Conservation (phyloP, 1,284 basidiomycete genomes). For the Ganoderma sinense region DNA sequence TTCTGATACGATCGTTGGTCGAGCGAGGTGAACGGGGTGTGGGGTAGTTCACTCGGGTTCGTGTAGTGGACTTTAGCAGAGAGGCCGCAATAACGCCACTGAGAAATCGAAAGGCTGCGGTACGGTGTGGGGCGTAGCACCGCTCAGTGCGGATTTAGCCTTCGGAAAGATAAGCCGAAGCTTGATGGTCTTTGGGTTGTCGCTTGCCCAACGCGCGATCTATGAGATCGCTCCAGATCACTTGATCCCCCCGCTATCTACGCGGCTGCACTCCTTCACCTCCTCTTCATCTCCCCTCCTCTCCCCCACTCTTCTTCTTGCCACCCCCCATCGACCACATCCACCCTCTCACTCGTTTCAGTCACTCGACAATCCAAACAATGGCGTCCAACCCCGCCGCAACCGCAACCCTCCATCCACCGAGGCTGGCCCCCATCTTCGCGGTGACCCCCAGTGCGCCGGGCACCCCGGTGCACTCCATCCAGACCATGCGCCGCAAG, state of each 20-base stretch:
- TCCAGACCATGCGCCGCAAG: conserved; percentile 91
- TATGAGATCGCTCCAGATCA: conserved; percentile 31
- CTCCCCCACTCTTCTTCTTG: conserved; percentile 23
- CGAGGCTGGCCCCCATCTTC: conserved; percentile 76
- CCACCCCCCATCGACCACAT: background rate
- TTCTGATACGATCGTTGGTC: background rate
- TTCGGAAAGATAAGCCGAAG: conserved; percentile 7
- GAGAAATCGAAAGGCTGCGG: background rate
- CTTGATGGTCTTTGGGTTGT: conserved; percentile 1
- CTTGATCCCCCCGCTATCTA: conserved; percentile 32
- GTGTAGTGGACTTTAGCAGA: conserved; percentile 35
- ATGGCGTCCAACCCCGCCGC: conserved; percentile 31
- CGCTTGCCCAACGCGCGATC: conserved; percentile 6
- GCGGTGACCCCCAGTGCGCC: conserved; percentile 76
- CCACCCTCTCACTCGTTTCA: conserved; percentile 22
- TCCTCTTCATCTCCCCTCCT: conserved; percentile 13
- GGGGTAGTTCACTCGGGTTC: conserved; percentile 9
- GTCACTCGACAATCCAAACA: background rate
- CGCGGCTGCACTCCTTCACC: conserved; percentile 21
- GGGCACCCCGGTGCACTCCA: conserved; percentile 85
- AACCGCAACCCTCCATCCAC: conserved; percentile 68
- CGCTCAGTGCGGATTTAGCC: conserved; percentile 1
- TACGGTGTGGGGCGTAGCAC: background rate
- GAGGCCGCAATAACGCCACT: conserved; percentile 39
- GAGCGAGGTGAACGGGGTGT: conserved; percentile 11